Percentiles rank a stretch among this genome's conserved stretches.
Evolutionary conservation across 2,329 filamentous ascomycete genomes (phyloP).

Genomic region (Paraphaeosphaeria sporulosa): DNA sequence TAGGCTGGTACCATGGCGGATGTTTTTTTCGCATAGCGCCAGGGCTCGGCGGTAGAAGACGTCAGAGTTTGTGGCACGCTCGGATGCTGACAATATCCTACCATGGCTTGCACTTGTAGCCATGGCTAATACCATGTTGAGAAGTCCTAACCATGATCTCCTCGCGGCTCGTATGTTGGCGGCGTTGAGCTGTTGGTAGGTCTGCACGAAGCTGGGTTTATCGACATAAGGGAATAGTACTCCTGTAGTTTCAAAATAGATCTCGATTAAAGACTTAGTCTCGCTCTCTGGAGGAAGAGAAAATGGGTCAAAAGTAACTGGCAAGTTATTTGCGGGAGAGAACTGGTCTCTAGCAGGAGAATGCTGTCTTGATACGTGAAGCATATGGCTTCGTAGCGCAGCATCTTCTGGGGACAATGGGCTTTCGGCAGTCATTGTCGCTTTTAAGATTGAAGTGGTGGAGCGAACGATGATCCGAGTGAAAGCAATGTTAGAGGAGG

Average conservation of each 20-base stretch:
- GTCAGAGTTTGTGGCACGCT: conserved; percentile 53
- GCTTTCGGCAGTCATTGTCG: conserved; percentile 5
- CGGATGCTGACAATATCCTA: conserved; percentile 38
- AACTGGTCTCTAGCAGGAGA: conserved; percentile 15
- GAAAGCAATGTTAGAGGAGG: conserved; percentile 55
- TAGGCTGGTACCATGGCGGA: conserved; percentile 52
- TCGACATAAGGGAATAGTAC: conserved; percentile 52
- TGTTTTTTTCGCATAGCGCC: conserved; percentile 54
- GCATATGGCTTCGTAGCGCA: conserved; percentile 24
- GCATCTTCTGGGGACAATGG: conserved; percentile 17
- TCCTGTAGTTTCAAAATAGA: too few relatives aligned
- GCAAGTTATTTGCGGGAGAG: too few relatives aligned
- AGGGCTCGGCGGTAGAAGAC: conserved; percentile 56
- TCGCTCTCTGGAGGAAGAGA: too few relatives aligned
- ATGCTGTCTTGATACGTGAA: conserved; percentile 27
- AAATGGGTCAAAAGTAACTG: too few relatives aligned
- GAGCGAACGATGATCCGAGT: conserved; percentile 48
- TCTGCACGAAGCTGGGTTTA: conserved; percentile 44
- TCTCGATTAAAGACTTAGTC: too few relatives aligned
- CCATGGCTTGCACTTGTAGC: conserved; percentile 49
- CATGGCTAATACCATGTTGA: conserved; percentile 62
- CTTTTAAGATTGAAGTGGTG: conserved; percentile 21
- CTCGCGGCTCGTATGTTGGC: conserved; percentile 48
- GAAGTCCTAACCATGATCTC: conserved; percentile 59
- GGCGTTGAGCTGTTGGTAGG: conserved; percentile 42